phyloP scores from a whole-genome alignment of 2,329 filamentous ascomycete genomes.

The Fusarium robinianum region DNA sequence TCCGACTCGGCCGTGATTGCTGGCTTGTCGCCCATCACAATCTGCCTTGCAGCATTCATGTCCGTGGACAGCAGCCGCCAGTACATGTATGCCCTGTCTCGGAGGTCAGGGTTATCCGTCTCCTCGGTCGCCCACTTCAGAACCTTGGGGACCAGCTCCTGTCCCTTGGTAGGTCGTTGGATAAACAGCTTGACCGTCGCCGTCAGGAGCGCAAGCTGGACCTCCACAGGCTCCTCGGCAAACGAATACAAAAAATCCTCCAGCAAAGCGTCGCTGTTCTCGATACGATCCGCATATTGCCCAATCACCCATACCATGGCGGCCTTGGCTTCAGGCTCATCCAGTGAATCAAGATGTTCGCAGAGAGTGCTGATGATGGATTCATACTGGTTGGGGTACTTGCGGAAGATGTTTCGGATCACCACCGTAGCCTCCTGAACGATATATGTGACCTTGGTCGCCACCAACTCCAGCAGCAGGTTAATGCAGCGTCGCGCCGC shows the following conservation, averaged over 20 bases:
- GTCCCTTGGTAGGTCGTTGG: constrained; percentile 91
- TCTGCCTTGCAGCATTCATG: constrained; percentile 79
- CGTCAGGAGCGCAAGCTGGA: constrained; percentile 90
- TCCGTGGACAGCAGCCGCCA: constrained; percentile 95
- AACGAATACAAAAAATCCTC: constrained; percentile 96
- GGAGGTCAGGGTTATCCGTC: constrained; percentile 96
- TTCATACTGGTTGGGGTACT: constrained; percentile 98
- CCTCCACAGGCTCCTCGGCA: constrained; percentile 91
- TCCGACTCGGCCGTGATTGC: constrained; percentile 96
- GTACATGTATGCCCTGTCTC: constrained; percentile 98
- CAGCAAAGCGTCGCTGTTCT: constrained; percentile 90
- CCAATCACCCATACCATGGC: constrained; percentile 99
- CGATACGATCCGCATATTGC: constrained; percentile 95
- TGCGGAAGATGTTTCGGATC: constrained; percentile 98
- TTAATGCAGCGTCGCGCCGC: constrained; percentile 91
- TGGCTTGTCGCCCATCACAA: constrained; percentile 98
- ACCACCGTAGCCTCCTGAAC: constrained; percentile 99
- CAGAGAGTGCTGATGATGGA: constrained; percentile 95
- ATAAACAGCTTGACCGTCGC: constrained; percentile 98
- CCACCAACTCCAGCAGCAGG: constrained; percentile 86
- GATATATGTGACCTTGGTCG: constrained; percentile 98
- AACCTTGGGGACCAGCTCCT: constrained; percentile 90
- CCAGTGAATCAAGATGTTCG: constrained; percentile 92
- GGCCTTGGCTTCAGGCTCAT: constrained; percentile 96
- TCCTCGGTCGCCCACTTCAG: constrained; percentile 99